Conservation (phyloP, 345 rosid species). For the Gossypium longicalyx region DNA sequence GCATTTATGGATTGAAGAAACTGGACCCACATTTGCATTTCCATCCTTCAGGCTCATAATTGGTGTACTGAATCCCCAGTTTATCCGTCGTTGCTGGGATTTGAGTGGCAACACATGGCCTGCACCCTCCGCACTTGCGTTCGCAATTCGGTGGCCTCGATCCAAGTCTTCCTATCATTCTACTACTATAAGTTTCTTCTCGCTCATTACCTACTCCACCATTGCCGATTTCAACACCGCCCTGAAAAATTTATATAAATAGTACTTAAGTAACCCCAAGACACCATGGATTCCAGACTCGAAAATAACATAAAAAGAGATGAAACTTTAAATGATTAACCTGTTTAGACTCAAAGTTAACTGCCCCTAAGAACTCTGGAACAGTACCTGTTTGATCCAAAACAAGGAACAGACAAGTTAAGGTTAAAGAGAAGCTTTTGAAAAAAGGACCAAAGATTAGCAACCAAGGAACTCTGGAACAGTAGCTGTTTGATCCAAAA, state of each 20-base stretch:
- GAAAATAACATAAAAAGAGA: background rate
- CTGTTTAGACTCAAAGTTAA: background rate
- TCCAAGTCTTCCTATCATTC: slow-evolving; percentile 19
- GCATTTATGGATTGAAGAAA: slow-evolving; percentile 19
- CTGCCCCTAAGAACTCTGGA: background rate
- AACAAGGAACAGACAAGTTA: background rate
- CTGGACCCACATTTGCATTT: slow-evolving; percentile 32
- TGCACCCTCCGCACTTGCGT: slow-evolving; percentile 19
- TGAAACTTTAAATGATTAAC: background rate
- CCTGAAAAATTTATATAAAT: background rate
- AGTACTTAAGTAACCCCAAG: no score
- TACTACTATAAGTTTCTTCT: background rate
- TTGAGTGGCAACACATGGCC: slow-evolving; percentile 24
- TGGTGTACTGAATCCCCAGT: slow-evolving; percentile 15
- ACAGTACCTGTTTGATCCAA: background rate
- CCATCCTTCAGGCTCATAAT: slow-evolving; percentile 37
- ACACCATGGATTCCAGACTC: background rate
- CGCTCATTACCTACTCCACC: background rate
- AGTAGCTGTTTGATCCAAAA: no score
- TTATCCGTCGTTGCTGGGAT: slow-evolving; percentile 21
- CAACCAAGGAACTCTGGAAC: background rate
- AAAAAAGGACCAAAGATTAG: background rate
- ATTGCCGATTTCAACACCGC: background rate
- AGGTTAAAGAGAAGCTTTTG: background rate
- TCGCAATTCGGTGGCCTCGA: slow-evolving; percentile 27